phyloP scores from a whole-genome alignment of 148 eudicot species.

The Rhododendron vialii region DNA sequence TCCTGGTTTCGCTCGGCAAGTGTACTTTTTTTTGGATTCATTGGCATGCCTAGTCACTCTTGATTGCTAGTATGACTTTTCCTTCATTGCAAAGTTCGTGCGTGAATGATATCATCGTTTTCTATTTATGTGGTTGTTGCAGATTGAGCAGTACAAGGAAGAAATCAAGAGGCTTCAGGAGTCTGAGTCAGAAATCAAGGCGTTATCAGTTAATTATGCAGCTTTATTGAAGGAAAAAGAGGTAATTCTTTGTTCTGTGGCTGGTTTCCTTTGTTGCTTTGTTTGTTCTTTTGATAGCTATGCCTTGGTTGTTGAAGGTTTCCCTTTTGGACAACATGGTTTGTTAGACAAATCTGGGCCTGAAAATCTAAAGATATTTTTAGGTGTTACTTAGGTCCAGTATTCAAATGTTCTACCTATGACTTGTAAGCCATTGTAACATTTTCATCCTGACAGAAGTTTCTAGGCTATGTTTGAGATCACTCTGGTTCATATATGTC shows the following conservation, averaged over 20 bases:
- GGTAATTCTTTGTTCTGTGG: constrained; percentile 30
- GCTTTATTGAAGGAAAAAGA: constrained; percentile 92
- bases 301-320: constrained; percentile 8
- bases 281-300: background rate
- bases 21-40: background rate
- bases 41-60: background rate
- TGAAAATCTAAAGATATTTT: background rate
- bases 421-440: background rate
- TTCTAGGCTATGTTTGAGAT: background rate
- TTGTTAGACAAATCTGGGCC: background rate
- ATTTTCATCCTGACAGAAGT: background rate
- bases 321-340: constrained; percentile 2
- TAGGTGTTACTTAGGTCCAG: background rate
- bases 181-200: constrained; percentile 88
- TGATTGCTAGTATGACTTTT: background rate
- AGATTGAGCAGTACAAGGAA: constrained; percentile 73
- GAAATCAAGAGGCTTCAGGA: constrained; percentile 86
- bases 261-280: constrained; percentile 1
- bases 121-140: constrained; percentile 8
- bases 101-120: background rate
- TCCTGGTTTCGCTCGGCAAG: background rate
- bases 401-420: background rate
- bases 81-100: background rate
- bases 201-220: constrained; percentile 90
- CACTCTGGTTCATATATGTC: background rate